Base-by-base conservation (phyloP, 768 basidiomycete genomes). In the Boletus subcaerulescens region DNA sequence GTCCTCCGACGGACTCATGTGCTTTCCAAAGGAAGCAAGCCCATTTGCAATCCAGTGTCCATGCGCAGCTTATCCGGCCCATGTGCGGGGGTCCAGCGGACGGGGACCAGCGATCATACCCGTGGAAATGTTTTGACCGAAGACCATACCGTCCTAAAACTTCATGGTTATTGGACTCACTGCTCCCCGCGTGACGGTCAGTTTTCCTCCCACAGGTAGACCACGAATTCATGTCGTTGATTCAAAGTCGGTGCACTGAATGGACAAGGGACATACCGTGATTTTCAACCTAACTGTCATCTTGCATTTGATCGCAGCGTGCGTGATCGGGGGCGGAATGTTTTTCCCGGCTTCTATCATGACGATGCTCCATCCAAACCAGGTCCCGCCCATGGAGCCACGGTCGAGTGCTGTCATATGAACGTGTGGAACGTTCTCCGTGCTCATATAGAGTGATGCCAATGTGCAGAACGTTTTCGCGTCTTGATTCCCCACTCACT, bases 341-440 rank as follows among this genome's bases (percentile, higher is more conserved):
- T 46, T 44, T 51, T 40, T 47, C 40, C 35, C 29, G 50, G 53
- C 31, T 45, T 29, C n/a, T 29, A 39, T 32, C 12, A 35, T 35
- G 33, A 29, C 29, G 33, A 18, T 31, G 17, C 20, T 18, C 35
- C 53, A 8, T 45, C 32, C 29, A 22, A 3, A 22, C 29, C 45
- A 35, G 22, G 41, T 8, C 33, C 44, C 24, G 24, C 41, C 20
- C 17, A 39, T 31, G 33, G 17, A 14, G 39, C 29, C 48, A 22
- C 39, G 31, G 41, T 24, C 20, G 20, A 47, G 20, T 43, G 50
- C 18, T 22, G 38, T 45, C 48, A 50, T 57, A 42, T 54, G 60
- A 46, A 33, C 51, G 41, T 26, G 45, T n/a, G 55, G 48, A 40
- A 14, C 15, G 10, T 15, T 7, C 7, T 43, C 45, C 17, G n/a